Conservation (phyloP, 2,329 filamentous ascomycete species). For the Monilinia fructigena region DNA sequence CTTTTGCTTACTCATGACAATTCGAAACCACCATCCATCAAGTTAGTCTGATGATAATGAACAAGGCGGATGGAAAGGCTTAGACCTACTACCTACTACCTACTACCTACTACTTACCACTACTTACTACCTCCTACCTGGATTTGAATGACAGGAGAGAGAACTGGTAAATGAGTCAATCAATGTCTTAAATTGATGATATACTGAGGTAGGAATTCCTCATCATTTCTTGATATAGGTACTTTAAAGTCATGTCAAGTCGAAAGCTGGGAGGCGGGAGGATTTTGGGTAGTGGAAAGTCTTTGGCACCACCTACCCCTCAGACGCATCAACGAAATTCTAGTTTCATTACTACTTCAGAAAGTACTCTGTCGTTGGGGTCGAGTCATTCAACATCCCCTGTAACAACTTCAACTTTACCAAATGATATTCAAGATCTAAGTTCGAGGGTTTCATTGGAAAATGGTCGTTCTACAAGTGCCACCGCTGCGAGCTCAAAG, state of each 20-base stretch:
- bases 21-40: conserved; percentile 8
- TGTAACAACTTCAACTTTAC: conserved; percentile 59
- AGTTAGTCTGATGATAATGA: neutral
- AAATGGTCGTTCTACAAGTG: conserved; percentile 52
- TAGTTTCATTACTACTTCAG: conserved; percentile 54
- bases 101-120: too few species aligned
- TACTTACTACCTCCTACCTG: too few species aligned
- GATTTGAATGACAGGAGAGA: conserved; percentile 1
- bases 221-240: conserved; percentile 25
- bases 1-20: conserved; percentile 20
- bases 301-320: conserved; percentile 65
- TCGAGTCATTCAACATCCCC: conserved; percentile 67
- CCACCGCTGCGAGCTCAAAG: conserved; percentile 57
- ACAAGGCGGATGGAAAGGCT: conserved; percentile 14
- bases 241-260: conserved; percentile 62
- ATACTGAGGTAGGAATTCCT: conserved; percentile 29
- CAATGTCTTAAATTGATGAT: conserved; percentile 33
- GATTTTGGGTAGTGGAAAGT: conserved; percentile 82
- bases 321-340: conserved; percentile 41
- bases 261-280: conserved; percentile 90
- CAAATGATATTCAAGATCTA: conserved; percentile 73
- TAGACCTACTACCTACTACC: too few species aligned
- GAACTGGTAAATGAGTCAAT: neutral
- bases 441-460: conserved; percentile 75
- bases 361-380: conserved; percentile 74